Evolutionary conservation across 225 moss, liverwort and hornwort genomes (phyloP), one percentile per base, ranked within the genome.

Genomic region (Climacium dendroides): DNA sequence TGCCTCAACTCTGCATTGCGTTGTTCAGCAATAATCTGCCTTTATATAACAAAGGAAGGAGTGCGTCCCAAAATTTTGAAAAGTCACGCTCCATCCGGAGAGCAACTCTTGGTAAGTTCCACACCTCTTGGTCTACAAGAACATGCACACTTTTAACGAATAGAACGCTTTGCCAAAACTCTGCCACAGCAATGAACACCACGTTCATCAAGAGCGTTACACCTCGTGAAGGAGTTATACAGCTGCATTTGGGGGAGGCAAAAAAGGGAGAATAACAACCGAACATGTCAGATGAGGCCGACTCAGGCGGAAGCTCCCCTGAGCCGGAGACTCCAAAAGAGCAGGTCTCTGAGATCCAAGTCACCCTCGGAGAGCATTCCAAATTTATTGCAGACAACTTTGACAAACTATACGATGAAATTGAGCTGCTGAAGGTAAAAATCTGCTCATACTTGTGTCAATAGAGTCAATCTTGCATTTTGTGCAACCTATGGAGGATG

Each of bases 311-410:
- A 64, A 86, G 82, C 79, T 89, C 90, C 30, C 80, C 74, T 74
- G 74, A 79, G 79, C 84, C 53, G 50, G 81, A 86, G 65, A 63
- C 73, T 65, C 88, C 81, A 13, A 72, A 58, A 54, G 83, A 77
- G 53, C 81, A 87, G 77, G 76, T 81, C 73, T 93, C 90, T 45
- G 87, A 93, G 81, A 87, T 90, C 72, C 90, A 91, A 70, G 54
- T 32, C 85, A 85, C 79, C n/a, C 85, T 92, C 34, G 79, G 67
- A 65, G 87, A 85, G 37, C 89, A 92, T 84, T 83, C 87, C 85
- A 92, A 90, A 79, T 90, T 85, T 62, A 89, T 87, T 35, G 81
- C 92, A 67, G 87, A 90, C 81, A 89, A 90, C 73, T 89, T 92
- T 74, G 90, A 92, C 85, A 92, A 87, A 55, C 78, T 92, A 10